Conservation (phyloP, 345 rosid genomes). For the Citrus trifoliata region DNA sequence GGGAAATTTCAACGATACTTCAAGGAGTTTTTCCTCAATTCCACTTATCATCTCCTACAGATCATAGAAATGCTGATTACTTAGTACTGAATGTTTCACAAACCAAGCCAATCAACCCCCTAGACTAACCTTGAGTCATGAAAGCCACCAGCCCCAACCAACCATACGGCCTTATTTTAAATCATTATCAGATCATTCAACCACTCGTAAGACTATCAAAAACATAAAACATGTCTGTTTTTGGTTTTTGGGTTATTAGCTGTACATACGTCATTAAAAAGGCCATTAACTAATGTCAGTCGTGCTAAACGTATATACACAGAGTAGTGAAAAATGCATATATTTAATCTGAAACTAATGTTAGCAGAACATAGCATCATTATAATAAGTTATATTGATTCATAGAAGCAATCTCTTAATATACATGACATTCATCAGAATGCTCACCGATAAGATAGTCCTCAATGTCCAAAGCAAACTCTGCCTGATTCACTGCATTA, state of each 20-base stretch:
- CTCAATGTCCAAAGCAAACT: conserved; percentile 75
- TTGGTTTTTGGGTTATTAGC: not conserved
- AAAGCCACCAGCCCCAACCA: not conserved
- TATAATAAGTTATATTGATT: not conserved
- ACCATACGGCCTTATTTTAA: not conserved
- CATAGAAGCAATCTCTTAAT: not conserved
- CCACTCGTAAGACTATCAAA: not conserved
- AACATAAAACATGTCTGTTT: not conserved
- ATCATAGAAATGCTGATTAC: not conserved
- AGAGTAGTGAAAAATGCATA: not conserved
- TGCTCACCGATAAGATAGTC: conserved; percentile 86
- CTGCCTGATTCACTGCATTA: conserved; percentile 64
- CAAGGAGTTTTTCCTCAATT: not conserved
- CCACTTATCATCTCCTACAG: not conserved
- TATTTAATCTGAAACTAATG: not conserved
- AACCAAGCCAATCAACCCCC: not conserved
- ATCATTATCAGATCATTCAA: not conserved
- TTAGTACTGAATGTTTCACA: not conserved
- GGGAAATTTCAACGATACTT: not conserved
- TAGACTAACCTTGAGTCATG: not conserved
- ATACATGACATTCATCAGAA: conserved; percentile 1
- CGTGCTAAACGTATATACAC: not conserved
- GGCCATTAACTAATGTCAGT: not conserved
- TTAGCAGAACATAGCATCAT: not conserved
- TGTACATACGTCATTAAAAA: not conserved